Base-by-base conservation (phyloP, 2,329 filamentous ascomycete genomes). In the Alternaria tenuissima region DNA sequence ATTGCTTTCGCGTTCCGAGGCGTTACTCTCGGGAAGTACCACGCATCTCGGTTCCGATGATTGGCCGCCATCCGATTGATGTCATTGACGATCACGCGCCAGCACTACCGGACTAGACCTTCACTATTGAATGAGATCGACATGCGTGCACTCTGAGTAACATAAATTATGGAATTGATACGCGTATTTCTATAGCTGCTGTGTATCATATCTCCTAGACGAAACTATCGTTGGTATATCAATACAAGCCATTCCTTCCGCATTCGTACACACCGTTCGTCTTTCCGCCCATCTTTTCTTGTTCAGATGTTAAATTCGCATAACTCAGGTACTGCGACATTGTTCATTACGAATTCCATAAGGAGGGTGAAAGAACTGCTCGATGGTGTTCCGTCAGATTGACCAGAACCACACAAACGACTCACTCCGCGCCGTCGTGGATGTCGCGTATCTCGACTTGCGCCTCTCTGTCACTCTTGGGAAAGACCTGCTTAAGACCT, bases 401-500 rank as follows among this genome's bases (percentile, higher is more conserved):
- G 8, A 24, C 20, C 6, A 55, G 30, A 26, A 42, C 24, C 16
- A 47, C 18, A 16, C 30, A 7, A 30, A 47, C 58, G 20, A 51
- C 36, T 63, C 46, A 61, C 54, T 58, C 55, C 39, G 46, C 53
- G 32, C 60, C 47, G 20, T 71, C 65, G 42, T 64, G 65, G 11
- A 69, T 61, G 22, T 67, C 64, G 28, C 69, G 65, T 41, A 72
- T 70, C 55, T 72, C 66, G 1, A 71, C 61, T 42, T 68, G 65
- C 30, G 64, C 59, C 39, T 74, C 70, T 52, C 76, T 54, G 43
- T 78, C 74, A 39, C 77, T 77, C 30, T 84, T 80, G 7, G 83
- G 83, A 71, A 95, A 95, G 64, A 95, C 92, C 74, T 93, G 88
- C 39, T 88, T 88, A 72, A 96, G 79, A 0, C 92, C 92, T 71